Percentiles rank a stretch among this genome's conserved stretches.
phyloP scores from a whole-genome alignment of 75 land plant genomes.

The Cunninghamia lanceolata region DNA sequence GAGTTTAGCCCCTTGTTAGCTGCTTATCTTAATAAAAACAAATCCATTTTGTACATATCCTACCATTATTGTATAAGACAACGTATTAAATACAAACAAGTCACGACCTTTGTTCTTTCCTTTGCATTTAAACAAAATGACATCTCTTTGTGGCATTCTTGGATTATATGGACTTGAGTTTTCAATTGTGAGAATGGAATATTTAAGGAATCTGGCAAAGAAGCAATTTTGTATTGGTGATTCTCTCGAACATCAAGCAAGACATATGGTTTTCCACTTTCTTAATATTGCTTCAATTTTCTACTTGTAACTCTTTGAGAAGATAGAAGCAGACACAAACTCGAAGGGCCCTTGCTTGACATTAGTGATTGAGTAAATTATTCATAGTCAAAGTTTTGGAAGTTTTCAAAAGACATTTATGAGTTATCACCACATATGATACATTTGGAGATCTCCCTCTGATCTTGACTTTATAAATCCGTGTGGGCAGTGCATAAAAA shows the following conservation, averaged over 20 bases:
- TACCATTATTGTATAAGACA: no score
- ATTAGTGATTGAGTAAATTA: conserved; percentile 77
- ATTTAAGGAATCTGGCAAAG: conserved; percentile 80
- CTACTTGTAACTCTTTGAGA: conserved; percentile 53
- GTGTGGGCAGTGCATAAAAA: conserved; percentile 72
- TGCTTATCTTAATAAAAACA: no score
- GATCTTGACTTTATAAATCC: conserved; percentile 77
- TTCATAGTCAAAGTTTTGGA: conserved; percentile 80
- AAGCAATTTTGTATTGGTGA: conserved; percentile 75
- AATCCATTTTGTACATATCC: no score
- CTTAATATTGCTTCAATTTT: conserved; percentile 44
- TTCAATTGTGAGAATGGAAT: conserved; percentile 67
- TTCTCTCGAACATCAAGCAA: conserved; percentile 87
- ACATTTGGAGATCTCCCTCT: conserved; percentile 77
- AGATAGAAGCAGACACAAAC: conserved; percentile 43
- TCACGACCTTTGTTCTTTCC: no score
- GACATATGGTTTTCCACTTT: conserved; percentile 55
- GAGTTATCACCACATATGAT: conserved; percentile 75
- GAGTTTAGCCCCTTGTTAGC: no score
- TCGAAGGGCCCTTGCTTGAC: conserved; percentile 47
- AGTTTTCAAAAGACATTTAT: conserved; percentile 32
- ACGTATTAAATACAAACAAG: no score
- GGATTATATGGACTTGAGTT: conserved; percentile 27
- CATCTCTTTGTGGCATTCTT: conserved; percentile 31
- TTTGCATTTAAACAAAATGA: no score